Percentiles rank a stretch among this genome's conserved stretches.
Conservation (phyloP, 805 yeast genomes). For the Cyberlindnera galapagoensis region DNA sequence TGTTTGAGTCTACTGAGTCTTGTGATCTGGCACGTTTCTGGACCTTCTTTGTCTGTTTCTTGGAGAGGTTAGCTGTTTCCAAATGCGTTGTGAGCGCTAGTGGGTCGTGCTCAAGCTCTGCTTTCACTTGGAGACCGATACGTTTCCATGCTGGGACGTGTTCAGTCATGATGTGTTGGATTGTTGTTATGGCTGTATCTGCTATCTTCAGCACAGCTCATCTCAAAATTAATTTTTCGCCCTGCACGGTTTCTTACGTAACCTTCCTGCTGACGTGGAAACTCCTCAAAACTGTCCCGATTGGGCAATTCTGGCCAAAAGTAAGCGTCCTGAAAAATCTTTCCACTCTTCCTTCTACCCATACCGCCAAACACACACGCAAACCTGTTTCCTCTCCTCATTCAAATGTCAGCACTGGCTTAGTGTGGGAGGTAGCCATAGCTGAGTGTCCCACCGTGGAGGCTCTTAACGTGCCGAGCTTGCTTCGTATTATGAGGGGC, state of each 20-base stretch:
- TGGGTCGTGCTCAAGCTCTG: constrained; percentile 39
- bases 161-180: constrained; percentile 14
- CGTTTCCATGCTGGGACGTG: constrained; percentile 80
- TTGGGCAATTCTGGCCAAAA: too few relatives aligned
- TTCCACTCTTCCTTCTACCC: too few relatives aligned
- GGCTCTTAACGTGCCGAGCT: too few relatives aligned
- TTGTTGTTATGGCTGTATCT: too few relatives aligned
- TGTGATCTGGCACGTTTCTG: constrained; percentile 14
- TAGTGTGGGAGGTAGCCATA: constrained; percentile 1
- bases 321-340: too few relatives aligned
- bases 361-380: too few relatives aligned
- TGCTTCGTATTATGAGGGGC: too few relatives aligned
- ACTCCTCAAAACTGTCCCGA: too few relatives aligned
- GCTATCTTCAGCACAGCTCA: constrained; percentile 8
- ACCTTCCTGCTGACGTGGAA: too few relatives aligned
- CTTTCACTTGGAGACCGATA: constrained; percentile 59
- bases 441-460: constrained; percentile 1
- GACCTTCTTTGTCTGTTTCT: constrained; percentile 36
- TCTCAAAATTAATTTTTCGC: too few relatives aligned
- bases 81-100: constrained; percentile 38
- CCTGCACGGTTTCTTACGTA: too few relatives aligned
- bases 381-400: constrained; percentile 10
- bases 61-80: constrained; percentile 35
- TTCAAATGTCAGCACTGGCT: constrained; percentile 20
- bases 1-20: constrained; percentile 10